Evolutionary conservation across 148 eudicot genomes (phyloP).

Genomic region (Nyssa sinensis): DNA sequence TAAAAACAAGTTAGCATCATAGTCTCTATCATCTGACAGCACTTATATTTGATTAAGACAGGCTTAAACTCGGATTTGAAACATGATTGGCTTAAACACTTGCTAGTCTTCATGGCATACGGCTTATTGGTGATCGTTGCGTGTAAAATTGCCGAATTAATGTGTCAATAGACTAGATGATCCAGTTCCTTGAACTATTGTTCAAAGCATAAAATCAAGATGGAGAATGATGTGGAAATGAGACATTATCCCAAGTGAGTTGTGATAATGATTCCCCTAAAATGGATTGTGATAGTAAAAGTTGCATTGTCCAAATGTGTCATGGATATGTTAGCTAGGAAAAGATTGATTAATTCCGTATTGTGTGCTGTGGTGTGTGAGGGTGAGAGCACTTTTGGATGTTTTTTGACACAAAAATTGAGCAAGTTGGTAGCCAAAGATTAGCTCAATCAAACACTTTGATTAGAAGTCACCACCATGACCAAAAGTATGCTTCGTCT

Average conservation of each 20-base stretch:
- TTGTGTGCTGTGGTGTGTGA: too few species aligned
- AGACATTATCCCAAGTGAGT: constrained; percentile 4
- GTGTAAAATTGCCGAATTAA: neutral
- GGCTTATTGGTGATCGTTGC: neutral
- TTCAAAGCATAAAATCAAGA: neutral
- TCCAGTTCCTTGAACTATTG: neutral
- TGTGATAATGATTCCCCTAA: neutral
- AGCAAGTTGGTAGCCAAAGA: too few species aligned
- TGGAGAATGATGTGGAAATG: neutral
- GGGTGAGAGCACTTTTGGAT: too few species aligned
- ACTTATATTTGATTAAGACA: neutral
- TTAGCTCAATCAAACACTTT: too few species aligned
- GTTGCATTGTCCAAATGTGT: neutral
- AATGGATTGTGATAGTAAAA: neutral
- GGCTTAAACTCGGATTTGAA: neutral
- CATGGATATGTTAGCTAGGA: neutral
- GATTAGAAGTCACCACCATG: too few species aligned
- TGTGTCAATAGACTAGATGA: neutral
- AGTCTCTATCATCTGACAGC: neutral
- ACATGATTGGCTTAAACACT: neutral
- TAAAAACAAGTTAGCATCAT: neutral
- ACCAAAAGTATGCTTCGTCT: too few species aligned
- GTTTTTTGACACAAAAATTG: too few species aligned
- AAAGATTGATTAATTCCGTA: neutral
- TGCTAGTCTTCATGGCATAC: neutral